Conservation (phyloP, 352 stramenopile genomes). For the Phytophthora palmivora region DNA sequence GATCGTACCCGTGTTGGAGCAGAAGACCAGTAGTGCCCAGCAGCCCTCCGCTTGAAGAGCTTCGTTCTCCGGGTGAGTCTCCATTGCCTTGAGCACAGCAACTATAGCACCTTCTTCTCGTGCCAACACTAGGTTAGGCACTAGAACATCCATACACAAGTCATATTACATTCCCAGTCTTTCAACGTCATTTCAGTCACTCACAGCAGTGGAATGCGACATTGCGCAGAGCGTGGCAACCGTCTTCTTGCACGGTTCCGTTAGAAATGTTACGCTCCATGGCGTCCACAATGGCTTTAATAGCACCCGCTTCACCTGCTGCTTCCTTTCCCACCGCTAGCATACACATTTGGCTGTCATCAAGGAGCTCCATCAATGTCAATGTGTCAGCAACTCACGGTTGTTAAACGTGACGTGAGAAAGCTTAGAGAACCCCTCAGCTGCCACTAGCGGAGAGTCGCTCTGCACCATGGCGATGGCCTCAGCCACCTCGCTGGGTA, state of each 20-base stretch:
- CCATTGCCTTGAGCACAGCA: conserved; percentile 69
- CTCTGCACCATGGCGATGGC: conserved; percentile 65
- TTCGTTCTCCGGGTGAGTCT: conserved; percentile 68
- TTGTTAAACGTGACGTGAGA: conserved; percentile 84
- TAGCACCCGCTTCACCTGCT: conserved; percentile 59
- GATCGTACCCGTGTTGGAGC: conserved; percentile 71
- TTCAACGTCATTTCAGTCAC: conserved; percentile 2
- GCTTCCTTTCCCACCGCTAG: conserved; percentile 74
- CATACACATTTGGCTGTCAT: neutral
- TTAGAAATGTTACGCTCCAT: conserved; percentile 76
- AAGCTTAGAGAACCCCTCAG: conserved; percentile 76
- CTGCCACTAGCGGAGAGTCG: conserved; percentile 56
- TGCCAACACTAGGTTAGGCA: conserved; percentile 66
- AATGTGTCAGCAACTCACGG: conserved; percentile 37
- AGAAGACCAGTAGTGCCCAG: conserved; percentile 84
- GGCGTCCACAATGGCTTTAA: conserved; percentile 63
- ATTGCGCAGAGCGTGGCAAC: conserved; percentile 82
- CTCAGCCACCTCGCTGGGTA: conserved; percentile 63
- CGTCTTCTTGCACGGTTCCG: conserved; percentile 67
- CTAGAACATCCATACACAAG: conserved; percentile 26
- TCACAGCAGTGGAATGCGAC: conserved; percentile 72
- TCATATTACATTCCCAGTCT: neutral
- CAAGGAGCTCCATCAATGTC: neutral
- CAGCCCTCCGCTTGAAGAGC: conserved; percentile 74
- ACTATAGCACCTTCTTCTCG: conserved; percentile 69